These are phyloP conservation scores for Xylaria digitata DNA, from an alignment of 2,329 filamentous ascomycete species.

Conservation along the genomic window DNA sequence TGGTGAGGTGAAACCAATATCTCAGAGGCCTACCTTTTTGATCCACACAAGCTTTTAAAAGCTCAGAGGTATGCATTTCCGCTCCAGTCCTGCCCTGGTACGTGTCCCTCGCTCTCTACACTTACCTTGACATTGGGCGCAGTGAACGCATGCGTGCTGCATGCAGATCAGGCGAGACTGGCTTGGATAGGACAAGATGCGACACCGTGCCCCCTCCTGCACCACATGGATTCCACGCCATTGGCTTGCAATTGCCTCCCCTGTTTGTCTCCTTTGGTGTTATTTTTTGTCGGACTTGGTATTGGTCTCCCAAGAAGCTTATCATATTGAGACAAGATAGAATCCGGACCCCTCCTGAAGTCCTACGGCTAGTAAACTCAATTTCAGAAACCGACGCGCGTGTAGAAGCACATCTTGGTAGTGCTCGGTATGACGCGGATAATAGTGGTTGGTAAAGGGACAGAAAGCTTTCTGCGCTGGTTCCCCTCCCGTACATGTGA, in stretches of 20 bases:
- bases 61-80: constrained; percentile 25
- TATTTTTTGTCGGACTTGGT: constrained; percentile 12
- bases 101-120: constrained; percentile 40
- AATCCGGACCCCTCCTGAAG: constrained; percentile 17
- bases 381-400: constrained; percentile 2
- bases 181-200: constrained; percentile 36
- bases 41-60: constrained; percentile 26
- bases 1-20: constrained; percentile 25
- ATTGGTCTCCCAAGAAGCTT: constrained; percentile 26
- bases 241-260: constrained; percentile 27
- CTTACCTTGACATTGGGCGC: constrained; percentile 43
- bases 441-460: constrained; percentile 12
- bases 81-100: constrained; percentile 45
- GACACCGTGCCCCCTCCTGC: constrained; percentile 29
- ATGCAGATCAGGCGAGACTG: constrained; percentile 40
- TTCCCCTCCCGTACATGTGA: constrained; percentile 7
- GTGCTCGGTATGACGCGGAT: constrained; percentile 20
- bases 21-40: constrained; percentile 23
- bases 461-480: neutral
- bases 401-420: constrained; percentile 9
- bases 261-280: constrained; percentile 24
- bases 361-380: constrained; percentile 18
- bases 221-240: constrained; percentile 26
- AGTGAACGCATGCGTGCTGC: constrained; percentile 39
- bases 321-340: constrained; percentile 22